phyloP scores from a whole-genome alignment of 805 yeast species.

The Cyberlindnera mississippiensis region DNA sequence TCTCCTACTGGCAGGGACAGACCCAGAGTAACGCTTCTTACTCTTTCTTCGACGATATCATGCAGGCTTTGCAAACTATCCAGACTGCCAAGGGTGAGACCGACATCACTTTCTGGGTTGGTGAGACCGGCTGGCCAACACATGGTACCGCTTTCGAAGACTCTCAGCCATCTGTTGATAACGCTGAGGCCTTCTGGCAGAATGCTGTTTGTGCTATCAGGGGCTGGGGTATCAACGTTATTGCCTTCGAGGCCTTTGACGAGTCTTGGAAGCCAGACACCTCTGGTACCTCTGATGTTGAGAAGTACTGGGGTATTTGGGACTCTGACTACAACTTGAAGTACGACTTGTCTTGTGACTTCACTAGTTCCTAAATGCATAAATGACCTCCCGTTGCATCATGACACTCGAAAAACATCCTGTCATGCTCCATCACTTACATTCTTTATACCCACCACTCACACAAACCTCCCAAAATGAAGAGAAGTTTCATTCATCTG shows the following conservation, averaged over 20 bases:
- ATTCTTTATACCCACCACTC: background rate
- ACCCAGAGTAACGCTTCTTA: slow-evolving; percentile 74
- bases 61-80: slow-evolving; percentile 91
- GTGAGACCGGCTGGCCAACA: slow-evolving; percentile 98
- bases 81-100: slow-evolving; percentile 85
- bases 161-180: slow-evolving; percentile 63
- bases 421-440: background rate
- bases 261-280: slow-evolving; percentile 95
- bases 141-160: slow-evolving; percentile 68
- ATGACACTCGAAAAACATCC: background rate
- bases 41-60: slow-evolving; percentile 93
- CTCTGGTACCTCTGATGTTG: slow-evolving; percentile 81
- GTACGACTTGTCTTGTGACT: slow-evolving; percentile 46
- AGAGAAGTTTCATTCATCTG: background rate
- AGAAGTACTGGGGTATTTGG: slow-evolving; percentile 94
- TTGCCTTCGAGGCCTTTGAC: slow-evolving; percentile 92
- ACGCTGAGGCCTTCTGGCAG: slow-evolving; percentile 81
- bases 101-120: slow-evolving; percentile 88
- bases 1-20: slow-evolving; percentile 99
- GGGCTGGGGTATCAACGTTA: slow-evolving; percentile 93
- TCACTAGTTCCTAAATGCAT: slow-evolving; percentile 22
- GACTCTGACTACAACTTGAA: slow-evolving; percentile 45
- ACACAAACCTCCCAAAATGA: too few relatives aligned
- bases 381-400: too few relatives aligned
- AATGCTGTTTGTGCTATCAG: slow-evolving; percentile 89